Evolutionary conservation across 176 grass and related monocot species (phyloP).

Genomic region (Triticum urartu): DNA sequence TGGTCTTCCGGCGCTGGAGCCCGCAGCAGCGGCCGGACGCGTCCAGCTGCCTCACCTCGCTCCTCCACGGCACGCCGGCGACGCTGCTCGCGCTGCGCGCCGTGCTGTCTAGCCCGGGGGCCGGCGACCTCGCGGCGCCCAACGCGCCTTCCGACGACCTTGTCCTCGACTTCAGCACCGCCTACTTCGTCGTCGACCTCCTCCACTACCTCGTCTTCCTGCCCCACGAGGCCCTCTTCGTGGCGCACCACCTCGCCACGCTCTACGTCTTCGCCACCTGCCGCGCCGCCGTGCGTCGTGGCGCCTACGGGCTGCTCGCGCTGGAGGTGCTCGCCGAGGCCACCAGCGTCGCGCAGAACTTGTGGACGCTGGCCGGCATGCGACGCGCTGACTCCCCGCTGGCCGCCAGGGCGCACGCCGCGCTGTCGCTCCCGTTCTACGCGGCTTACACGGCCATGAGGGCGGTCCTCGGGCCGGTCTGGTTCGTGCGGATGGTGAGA

Average conservation of each 20-base stretch:
- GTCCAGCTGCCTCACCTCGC: constrained; percentile 81
- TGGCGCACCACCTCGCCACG: constrained; percentile 82
- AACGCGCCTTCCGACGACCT: constrained; percentile 47
- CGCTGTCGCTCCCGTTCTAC: constrained; percentile 69
- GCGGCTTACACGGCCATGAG: constrained; percentile 64
- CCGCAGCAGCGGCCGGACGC: constrained; percentile 43
- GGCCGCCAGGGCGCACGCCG: constrained; percentile 19
- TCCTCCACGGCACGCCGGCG: constrained; percentile 80
- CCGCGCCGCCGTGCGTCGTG: constrained; percentile 43
- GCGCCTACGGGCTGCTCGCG: constrained; percentile 57
- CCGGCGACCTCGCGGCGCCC: constrained; percentile 44
- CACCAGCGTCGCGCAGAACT: constrained; percentile 70
- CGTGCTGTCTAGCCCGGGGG: constrained; percentile 17
- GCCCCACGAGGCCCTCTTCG: constrained; percentile 52
- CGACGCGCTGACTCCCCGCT: constrained; percentile 35
- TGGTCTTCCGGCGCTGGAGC: constrained; percentile 71
- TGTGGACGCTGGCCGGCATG: constrained; percentile 62
- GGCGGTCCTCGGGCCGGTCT: constrained; percentile 46
- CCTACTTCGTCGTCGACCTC: constrained; percentile 77
- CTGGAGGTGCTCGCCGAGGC: constrained; percentile 58
- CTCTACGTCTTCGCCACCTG: constrained; percentile 75
- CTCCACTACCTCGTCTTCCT: constrained; percentile 69
- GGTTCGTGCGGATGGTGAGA: constrained; percentile 54
- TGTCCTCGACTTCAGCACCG: constrained; percentile 72
- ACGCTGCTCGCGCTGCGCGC: constrained; percentile 49